These are phyloP conservation scores for Brassica incana DNA, from an alignment of 345 rosid species.

Conservation along the genomic window DNA sequence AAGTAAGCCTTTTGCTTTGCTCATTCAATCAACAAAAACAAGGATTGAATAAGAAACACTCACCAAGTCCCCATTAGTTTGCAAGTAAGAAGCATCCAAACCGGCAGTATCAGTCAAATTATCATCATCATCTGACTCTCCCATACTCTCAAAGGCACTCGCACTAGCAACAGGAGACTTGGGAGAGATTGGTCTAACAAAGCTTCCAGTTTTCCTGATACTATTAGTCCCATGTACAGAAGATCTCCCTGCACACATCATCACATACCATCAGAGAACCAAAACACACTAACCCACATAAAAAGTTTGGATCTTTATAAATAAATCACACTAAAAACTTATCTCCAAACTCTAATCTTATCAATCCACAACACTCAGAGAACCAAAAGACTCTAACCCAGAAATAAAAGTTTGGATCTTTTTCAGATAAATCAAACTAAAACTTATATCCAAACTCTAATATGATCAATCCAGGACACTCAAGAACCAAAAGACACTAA, in stretches of 20 bases:
- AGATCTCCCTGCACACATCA: slow-evolving; percentile 56
- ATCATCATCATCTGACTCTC: slow-evolving; percentile 95
- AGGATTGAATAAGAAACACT: slow-evolving; percentile 48
- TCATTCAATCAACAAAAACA: slow-evolving; percentile 6
- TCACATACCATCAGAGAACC: background rate
- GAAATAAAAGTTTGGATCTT: background rate
- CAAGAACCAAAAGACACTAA: background rate
- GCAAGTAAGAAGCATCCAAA: slow-evolving; percentile 64
- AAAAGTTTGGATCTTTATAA: background rate
- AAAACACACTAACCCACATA: background rate
- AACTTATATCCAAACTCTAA: background rate
- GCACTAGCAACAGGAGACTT: slow-evolving; percentile 95
- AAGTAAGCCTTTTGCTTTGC: slow-evolving; percentile 5
- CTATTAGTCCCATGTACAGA: slow-evolving; percentile 49
- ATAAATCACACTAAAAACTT: background rate
- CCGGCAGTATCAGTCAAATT: slow-evolving; percentile 58
- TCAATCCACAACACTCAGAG: background rate
- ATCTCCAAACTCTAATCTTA: background rate
- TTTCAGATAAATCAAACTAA: background rate
- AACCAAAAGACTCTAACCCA: background rate
- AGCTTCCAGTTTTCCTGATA: slow-evolving; percentile 58
- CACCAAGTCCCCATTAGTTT: slow-evolving; percentile 72
- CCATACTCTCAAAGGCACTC: slow-evolving; percentile 90
- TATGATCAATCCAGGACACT: background rate
- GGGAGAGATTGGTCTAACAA: slow-evolving; percentile 79